Conservation (phyloP, 805 yeast genomes). For the Candida silvicultrix region DNA sequence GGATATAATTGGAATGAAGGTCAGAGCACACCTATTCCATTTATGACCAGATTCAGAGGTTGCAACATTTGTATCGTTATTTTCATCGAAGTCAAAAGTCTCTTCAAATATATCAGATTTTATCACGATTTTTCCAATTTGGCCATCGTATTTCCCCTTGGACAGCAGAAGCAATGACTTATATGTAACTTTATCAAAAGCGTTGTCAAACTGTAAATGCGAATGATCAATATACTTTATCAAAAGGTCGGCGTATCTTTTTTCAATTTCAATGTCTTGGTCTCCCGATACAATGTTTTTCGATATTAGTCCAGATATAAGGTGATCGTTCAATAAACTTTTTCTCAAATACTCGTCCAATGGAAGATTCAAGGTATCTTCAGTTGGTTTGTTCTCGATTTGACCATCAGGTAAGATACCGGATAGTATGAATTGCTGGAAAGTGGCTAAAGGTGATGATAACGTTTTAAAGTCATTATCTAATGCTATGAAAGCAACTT, state of each 20-base stretch:
- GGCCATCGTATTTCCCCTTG: not conserved
- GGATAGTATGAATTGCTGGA: conserved; percentile 10
- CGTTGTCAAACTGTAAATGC: conserved; percentile 3
- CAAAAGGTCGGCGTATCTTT: conserved; percentile 9
- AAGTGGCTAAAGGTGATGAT: conserved; percentile 15
- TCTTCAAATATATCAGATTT: conserved; percentile 12
- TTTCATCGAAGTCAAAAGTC: conserved; percentile 10
- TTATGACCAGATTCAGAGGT: conserved; percentile 9
- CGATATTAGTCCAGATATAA: conserved; percentile 3
- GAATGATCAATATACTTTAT: conserved; percentile 8
- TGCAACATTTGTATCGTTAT: conserved; percentile 5
- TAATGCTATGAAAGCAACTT: conserved; percentile 13
- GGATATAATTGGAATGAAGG: conserved; percentile 11
- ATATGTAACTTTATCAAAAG: conserved; percentile 11
- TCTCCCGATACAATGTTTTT: conserved; percentile 14
- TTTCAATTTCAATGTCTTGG: conserved; percentile 11
- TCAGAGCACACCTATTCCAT: conserved; percentile 21
- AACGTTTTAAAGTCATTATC: not conserved
- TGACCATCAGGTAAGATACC: conserved; percentile 1
- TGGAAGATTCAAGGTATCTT: not conserved
- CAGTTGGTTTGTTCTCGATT: not conserved
- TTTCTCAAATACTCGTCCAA: conserved; percentile 9
- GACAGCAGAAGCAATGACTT: conserved; percentile 4
- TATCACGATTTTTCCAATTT: conserved; percentile 2
- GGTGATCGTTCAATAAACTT: conserved; percentile 1